Evolutionary conservation across 2,329 filamentous ascomycete genomes (phyloP).

Genomic region (Colletotrichum chlorophyti): DNA sequence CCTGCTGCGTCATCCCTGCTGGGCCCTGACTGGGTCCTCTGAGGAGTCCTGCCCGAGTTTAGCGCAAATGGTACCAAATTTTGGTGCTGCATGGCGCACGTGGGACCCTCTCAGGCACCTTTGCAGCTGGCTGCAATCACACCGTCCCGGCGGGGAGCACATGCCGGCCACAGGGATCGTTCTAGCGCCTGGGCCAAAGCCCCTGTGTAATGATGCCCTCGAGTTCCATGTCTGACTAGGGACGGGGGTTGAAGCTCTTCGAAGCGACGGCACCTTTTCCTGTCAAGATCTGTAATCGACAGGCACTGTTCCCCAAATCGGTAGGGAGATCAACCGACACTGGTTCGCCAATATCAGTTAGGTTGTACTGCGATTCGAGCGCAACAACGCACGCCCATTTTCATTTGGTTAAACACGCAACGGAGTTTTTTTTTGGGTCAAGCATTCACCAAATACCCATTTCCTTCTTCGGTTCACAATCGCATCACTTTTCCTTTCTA

Average conservation of each 20-base stretch:
- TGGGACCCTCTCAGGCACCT: constrained; percentile 25
- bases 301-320: constrained; percentile 1
- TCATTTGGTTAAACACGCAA: constrained; percentile 5
- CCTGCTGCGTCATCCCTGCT: constrained; percentile 16
- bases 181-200: constrained; percentile 13
- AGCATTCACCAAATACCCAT: constrained; percentile 12
- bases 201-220: constrained; percentile 18
- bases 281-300: constrained; percentile 1
- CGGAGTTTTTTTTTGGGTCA: constrained; percentile 10
- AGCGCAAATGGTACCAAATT: constrained; percentile 24
- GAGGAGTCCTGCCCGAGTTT: constrained; percentile 4
- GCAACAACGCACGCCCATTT: neutral
- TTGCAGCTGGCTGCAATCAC: constrained; percentile 24
- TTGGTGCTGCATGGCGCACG: constrained; percentile 27
- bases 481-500: neutral
- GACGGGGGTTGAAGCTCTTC: neutral
- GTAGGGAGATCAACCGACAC: neutral
- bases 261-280: neutral
- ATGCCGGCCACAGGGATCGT: constrained; percentile 7
- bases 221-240: constrained; percentile 1
- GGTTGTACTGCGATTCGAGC: neutral
- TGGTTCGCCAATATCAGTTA: neutral
- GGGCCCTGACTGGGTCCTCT: constrained; percentile 8
- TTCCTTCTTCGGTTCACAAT: neutral
- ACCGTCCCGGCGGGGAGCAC: constrained; percentile 9